Conservation (phyloP, 805 yeast genomes). For the Spathaspora hagerdaliae region DNA sequence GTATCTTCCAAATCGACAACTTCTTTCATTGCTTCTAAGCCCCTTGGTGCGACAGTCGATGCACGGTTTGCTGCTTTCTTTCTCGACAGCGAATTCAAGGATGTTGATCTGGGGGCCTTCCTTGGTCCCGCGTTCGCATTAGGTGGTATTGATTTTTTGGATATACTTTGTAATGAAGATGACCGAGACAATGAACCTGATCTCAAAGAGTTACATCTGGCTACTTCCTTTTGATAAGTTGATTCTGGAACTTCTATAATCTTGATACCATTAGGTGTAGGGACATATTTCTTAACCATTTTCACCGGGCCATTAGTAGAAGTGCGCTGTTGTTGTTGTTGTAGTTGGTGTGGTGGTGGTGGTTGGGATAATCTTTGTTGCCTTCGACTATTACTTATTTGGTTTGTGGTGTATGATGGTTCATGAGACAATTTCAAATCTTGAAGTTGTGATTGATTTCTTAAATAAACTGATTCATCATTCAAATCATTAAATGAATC, state of each 20-base stretch:
- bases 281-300: slow-evolving; percentile 66
- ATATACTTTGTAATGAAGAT: slow-evolving; percentile 15
- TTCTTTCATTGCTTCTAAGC: slow-evolving; percentile 15
- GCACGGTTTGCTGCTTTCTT: neutral
- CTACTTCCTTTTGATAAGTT: slow-evolving; percentile 31
- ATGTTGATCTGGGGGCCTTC: slow-evolving; percentile 11
- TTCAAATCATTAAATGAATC: slow-evolving; percentile 30
- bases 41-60: slow-evolving; percentile 1
- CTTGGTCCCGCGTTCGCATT: neutral
- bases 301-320: slow-evolving; percentile 14
- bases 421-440: slow-evolving; percentile 31
- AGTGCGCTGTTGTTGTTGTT: neutral
- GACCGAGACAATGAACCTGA: slow-evolving; percentile 19
- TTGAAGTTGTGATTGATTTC: slow-evolving; percentile 29
- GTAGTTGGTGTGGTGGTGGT: slow-evolving; percentile 1
- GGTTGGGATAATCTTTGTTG: neutral
- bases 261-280: slow-evolving; percentile 68
- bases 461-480: slow-evolving; percentile 21
- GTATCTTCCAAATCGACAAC: slow-evolving; percentile 16
- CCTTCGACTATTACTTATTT: neutral
- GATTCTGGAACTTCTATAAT: slow-evolving; percentile 65
- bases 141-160: neutral
- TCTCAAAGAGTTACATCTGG: slow-evolving; percentile 37
- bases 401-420: slow-evolving; percentile 3
- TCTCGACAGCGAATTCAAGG: neutral